Conservation (phyloP, 2,329 filamentous ascomycete species). For the Neophaeococcomyces mojaviensis region DNA sequence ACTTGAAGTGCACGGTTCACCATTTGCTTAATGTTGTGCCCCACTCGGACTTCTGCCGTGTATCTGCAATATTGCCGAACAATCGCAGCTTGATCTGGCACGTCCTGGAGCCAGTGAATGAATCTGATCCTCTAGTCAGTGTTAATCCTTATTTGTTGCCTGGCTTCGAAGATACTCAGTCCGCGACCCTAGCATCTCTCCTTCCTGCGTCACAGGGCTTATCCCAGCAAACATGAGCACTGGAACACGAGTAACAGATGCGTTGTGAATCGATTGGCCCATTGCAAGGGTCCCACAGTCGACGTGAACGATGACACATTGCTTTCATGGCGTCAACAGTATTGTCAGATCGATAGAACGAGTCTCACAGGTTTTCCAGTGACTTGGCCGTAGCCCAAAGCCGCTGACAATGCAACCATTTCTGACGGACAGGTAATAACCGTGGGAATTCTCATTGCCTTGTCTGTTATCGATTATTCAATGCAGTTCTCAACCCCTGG, state of each 20-base stretch:
- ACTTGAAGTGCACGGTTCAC: slow-evolving; percentile 77
- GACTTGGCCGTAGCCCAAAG: slow-evolving; percentile 67
- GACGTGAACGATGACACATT: slow-evolving; percentile 70
- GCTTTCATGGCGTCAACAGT: slow-evolving; percentile 24
- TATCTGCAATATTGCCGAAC: slow-evolving; percentile 79
- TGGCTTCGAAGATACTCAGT: slow-evolving; percentile 68
- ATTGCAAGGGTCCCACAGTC: slow-evolving; percentile 76
- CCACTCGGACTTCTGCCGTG: slow-evolving; percentile 70
- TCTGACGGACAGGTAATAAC: slow-evolving; percentile 65
- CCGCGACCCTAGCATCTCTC: slow-evolving; percentile 63
- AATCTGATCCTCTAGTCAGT: neutral
- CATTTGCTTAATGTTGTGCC: slow-evolving; percentile 78
- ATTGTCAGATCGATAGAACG: neutral
- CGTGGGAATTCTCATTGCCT: slow-evolving; percentile 56
- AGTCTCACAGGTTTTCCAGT: slow-evolving; percentile 50
- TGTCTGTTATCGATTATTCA: slow-evolving; percentile 58
- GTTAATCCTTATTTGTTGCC: no score
- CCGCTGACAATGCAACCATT: slow-evolving; percentile 80
- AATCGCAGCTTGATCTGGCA: slow-evolving; percentile 71
- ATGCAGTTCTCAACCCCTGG: no score
- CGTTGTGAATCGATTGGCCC: slow-evolving; percentile 69
- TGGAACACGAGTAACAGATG: slow-evolving; percentile 62
- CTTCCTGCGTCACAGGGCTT: slow-evolving; percentile 66
- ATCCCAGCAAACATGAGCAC: slow-evolving; percentile 70
- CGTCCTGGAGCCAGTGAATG: slow-evolving; percentile 78